These are phyloP conservation scores for Pyrus communis DNA, from an alignment of 306 rosid genomes.

Conservation along the genomic window DNA sequence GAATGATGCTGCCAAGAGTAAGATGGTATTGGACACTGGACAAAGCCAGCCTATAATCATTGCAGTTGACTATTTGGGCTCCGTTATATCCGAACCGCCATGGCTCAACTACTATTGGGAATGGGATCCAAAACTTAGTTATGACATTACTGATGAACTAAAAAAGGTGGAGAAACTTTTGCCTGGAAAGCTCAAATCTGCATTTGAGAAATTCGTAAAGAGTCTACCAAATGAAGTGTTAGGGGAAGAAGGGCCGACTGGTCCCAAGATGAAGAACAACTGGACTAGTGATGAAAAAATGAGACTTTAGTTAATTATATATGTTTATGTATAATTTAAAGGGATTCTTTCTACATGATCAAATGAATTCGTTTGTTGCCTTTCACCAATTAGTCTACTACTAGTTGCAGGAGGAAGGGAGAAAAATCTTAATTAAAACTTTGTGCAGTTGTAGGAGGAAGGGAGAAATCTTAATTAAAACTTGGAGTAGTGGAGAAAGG, in stretches of 20 bases:
- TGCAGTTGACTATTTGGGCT: constrained; percentile 45
- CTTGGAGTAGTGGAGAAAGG: no score
- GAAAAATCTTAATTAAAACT: no score
- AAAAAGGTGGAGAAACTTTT: constrained; percentile 28
- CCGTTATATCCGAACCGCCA: constrained; percentile 34
- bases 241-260: constrained; percentile 70
- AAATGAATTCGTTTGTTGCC: no score
- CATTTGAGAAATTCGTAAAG: constrained; percentile 12
- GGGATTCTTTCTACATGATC: not conserved
- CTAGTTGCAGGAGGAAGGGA: no score
- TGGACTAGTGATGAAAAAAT: constrained; percentile 66
- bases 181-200: constrained; percentile 30
- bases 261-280: constrained; percentile 58
- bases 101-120: constrained; percentile 55
- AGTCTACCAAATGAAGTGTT: constrained; percentile 48
- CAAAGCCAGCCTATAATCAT: constrained; percentile 14
- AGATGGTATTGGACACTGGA: constrained; percentile 34
- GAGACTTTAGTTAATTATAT: not conserved
- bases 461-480: no score
- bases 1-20: constrained; percentile 53
- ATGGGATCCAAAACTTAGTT: constrained; percentile 70
- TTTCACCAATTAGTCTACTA: no score
- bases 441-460: no score
- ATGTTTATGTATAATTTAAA: not conserved
- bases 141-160: constrained; percentile 29